Percentiles rank a stretch among this genome's conserved stretches.
phyloP scores from a whole-genome alignment of 2,329 filamentous ascomycete species.

The Pezicula rhizophila region DNA sequence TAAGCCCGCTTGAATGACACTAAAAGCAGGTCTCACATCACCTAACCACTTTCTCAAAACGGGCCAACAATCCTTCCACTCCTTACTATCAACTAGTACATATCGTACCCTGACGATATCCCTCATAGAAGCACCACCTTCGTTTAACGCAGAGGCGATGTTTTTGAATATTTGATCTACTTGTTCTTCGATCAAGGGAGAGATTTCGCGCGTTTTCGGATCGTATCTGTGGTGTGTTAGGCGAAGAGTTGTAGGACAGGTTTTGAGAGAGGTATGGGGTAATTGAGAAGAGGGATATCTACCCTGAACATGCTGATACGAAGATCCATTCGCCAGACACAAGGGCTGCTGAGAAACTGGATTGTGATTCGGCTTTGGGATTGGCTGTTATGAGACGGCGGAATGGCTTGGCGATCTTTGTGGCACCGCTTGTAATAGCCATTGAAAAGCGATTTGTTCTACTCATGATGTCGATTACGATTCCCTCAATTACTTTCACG shows the following conservation, averaged over 20 bases:
- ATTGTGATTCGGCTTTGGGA: not conserved
- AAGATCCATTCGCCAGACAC: not conserved
- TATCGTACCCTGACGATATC: slow-evolving; percentile 49
- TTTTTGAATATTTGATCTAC: slow-evolving; percentile 44
- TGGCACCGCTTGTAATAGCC: not conserved
- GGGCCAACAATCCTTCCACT: slow-evolving; percentile 44
- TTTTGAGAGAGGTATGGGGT: not conserved
- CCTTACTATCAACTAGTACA: slow-evolving; percentile 41
- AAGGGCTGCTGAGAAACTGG: not conserved
- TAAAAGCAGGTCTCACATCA: slow-evolving; percentile 40
- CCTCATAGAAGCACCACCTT: slow-evolving; percentile 35
- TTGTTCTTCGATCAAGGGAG: slow-evolving; percentile 39
- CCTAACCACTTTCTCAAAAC: slow-evolving; percentile 44
- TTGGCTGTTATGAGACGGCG: not conserved
- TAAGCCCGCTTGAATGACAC: slow-evolving; percentile 44
- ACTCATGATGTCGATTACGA: too few relatives aligned
- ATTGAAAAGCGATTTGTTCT: not conserved
- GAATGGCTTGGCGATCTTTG: not conserved
- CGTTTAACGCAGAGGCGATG: slow-evolving; percentile 37
- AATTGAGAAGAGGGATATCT: not conserved
- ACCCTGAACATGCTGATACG: not conserved
- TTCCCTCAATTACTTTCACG: too few relatives aligned
- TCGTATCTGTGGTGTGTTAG: slow-evolving; percentile 35
- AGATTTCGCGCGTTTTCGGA: slow-evolving; percentile 41
- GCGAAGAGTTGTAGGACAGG: not conserved